Base-by-base conservation (phyloP, 2,329 filamentous ascomycete species). In the Truncatella angustata region DNA sequence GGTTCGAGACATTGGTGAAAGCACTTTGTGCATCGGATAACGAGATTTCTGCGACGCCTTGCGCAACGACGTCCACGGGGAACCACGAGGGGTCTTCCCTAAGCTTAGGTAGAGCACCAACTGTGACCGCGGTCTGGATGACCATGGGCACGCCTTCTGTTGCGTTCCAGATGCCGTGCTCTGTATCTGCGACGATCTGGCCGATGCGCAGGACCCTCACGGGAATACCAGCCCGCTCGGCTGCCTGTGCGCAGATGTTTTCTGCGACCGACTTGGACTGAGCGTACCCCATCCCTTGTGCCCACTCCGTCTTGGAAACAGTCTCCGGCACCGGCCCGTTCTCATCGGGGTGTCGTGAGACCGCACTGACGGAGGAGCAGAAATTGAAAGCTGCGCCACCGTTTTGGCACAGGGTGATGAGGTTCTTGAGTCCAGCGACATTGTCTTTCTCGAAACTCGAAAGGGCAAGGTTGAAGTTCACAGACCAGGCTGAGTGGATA, bases 401-500 rank as follows among this genome's bases (percentile, higher is more conserved):
- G 4, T 54, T 50, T 28, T 53, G 62, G 11, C 66, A 69, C 0
- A 79, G 45, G 0, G 60, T 56, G 12, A 78, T 66, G 2, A 82
- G 66, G 44, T 79, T 74, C 1, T 63, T 61, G 1, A 74, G 69
- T 0, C 74, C 76, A 2, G 60, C 64, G 18, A 82, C 71, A 53
- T 76, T 71, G 54, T 77, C 66, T 5, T 66, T 59, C 44, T 79
- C 79, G 55, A 82, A 82, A 49, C 70, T 77, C 2, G 68, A 65
- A 1, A 82, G 68, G 1, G 68, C 67, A 56, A 81, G 71, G 60
- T 80, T 81, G 68, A 83, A 83, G 61, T 82, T 82, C 24, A 82
- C 79, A 1, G 76, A 67, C 79, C 79, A 81, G 0, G 78, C 77
- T 54, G 70, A 70, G 65, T 82, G 78, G 23, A 82, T 75, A 18